Conservation (phyloP, 257 asterid species). For the Solanum bulbocastanum region DNA sequence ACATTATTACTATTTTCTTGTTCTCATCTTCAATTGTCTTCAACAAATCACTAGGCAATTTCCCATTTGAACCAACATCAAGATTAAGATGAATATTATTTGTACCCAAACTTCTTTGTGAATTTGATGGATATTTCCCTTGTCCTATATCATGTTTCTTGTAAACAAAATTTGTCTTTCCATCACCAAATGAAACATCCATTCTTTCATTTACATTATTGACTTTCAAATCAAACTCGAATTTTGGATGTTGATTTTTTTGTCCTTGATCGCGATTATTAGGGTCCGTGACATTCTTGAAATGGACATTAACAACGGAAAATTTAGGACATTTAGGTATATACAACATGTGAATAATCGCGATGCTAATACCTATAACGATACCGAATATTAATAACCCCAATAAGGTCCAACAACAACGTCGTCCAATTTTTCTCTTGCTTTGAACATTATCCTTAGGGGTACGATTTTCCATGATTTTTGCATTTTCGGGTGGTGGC, state of each 20-base stretch:
- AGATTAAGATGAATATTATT: conserved; percentile 8
- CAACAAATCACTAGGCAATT: conserved; percentile 6
- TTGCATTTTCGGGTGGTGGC: conserved; percentile 63
- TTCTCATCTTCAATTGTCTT: conserved; percentile 9
- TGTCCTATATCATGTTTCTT: conserved; percentile 23
- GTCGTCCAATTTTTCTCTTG: not conserved
- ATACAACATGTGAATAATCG: conserved; percentile 20
- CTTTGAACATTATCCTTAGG: not conserved
- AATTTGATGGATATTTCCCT: conserved; percentile 18
- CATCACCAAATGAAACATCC: conserved; percentile 15
- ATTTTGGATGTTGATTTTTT: conserved; percentile 5
- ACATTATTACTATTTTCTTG: conserved; percentile 14
- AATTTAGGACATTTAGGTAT: conserved; percentile 37
- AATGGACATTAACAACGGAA: conserved; percentile 15
- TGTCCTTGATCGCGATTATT: not conserved
- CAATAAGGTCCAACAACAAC: conserved; percentile 7
- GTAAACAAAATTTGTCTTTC: conserved; percentile 13
- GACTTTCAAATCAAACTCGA: conserved; percentile 13
- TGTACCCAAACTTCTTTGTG: not conserved
- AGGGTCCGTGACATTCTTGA: conserved; percentile 1
- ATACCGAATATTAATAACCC: conserved; percentile 6
- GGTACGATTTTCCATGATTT: conserved; percentile 23
- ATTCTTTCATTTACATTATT: conserved; percentile 25
- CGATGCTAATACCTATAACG: not conserved
- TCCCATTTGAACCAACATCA: conserved; percentile 5